A percentile compares a stretch with the other conserved stretches of the same genome.
Evolutionary conservation across 371 early-diverging fungal genomes (phyloP).

Genomic region (Mortierella sp.): DNA sequence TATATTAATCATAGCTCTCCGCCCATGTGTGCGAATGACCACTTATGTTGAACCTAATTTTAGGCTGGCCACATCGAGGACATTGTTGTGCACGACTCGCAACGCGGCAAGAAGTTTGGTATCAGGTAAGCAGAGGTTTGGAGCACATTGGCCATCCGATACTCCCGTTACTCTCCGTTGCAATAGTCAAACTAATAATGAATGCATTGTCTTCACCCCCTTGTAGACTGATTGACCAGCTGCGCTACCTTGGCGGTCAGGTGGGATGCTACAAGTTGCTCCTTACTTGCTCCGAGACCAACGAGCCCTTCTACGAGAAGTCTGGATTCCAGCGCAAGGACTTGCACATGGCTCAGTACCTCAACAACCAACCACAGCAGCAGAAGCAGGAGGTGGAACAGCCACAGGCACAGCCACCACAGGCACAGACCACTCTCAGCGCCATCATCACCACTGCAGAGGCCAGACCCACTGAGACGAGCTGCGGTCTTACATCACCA

Average conservation of each 20-base stretch:
- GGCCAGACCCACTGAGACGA: not conserved
- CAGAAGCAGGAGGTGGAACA: conserved; percentile 3
- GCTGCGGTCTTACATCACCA: not conserved
- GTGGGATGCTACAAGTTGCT: conserved; percentile 84
- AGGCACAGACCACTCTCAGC: not conserved
- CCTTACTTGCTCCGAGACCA: conserved; percentile 88
- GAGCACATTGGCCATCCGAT: too few relatives aligned
- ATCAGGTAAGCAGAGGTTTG: conserved; percentile 47
- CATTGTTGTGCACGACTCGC: conserved; percentile 93
- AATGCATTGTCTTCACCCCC: not conserved
- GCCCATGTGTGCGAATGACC: too few relatives aligned
- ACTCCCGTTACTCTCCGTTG: not conserved
- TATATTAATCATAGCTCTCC: too few relatives aligned
- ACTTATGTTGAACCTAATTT: not conserved
- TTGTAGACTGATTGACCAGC: conserved; percentile 73
- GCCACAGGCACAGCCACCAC: not conserved
- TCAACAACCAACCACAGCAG: conserved; percentile 28
- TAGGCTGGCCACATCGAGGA: conserved; percentile 90
- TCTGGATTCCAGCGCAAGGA: conserved; percentile 90
- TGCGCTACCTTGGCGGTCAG: conserved; percentile 71
- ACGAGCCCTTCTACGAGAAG: conserved; percentile 93
- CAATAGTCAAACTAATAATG: not conserved
- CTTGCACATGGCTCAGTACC: conserved; percentile 84
- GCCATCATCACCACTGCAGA: not conserved
- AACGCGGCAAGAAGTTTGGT: conserved; percentile 93